Evolutionary conservation across 2,329 filamentous ascomycete species (phyloP), one percentile per base, ranked within the genome.

Genomic region (Didymella segeticola): DNA sequence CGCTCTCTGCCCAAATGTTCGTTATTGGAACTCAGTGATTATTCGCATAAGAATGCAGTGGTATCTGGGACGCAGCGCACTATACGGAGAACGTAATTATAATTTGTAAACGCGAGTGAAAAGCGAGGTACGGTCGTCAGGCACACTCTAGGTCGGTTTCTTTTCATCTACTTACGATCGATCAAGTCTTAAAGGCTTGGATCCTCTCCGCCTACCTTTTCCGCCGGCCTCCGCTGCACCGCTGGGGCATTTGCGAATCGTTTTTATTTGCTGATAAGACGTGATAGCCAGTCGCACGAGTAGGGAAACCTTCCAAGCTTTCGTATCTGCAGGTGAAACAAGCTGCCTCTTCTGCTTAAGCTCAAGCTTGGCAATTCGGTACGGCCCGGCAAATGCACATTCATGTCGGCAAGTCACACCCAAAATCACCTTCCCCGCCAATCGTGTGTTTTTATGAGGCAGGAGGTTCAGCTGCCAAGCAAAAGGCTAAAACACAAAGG

Each of bases 281-380:
- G 51, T 49, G 45, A 45, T 45, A 34, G 26, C 15, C 20, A 39
- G 25, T 33, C 15, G 29, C 29, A 30, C 45, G 12, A 29, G 38
- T 41, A 25, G 27, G 20, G 26, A 27, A 33, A 17, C 14, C n/a
- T 25, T 27, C 29, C 27, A 34, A 48, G 46, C 36, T 33, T 27
- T 23, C 22, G 29, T 19, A 19, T 31, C 14, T 31, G 26, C 33
- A 38, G 4, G 25, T 10, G 25, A 42, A 43, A 43, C 38, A 48
- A 53, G 51, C 43, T 53, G 51, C 43, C 51, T 53, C 12, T 53
- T 53, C 27, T 22, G 51, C 31, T 48, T 39, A 53, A 53, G 51
- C 51, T 53, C 43, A 53, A 31, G 19, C 39, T 52, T 52, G 48
- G 48, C 26, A 27, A 39, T 27, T 48, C 49, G 43, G 51, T 45